Evolutionary conservation across 352 stramenopile genomes (phyloP), one percentile per base, ranked within the genome.

Genomic region (Phytophthora pini): DNA sequence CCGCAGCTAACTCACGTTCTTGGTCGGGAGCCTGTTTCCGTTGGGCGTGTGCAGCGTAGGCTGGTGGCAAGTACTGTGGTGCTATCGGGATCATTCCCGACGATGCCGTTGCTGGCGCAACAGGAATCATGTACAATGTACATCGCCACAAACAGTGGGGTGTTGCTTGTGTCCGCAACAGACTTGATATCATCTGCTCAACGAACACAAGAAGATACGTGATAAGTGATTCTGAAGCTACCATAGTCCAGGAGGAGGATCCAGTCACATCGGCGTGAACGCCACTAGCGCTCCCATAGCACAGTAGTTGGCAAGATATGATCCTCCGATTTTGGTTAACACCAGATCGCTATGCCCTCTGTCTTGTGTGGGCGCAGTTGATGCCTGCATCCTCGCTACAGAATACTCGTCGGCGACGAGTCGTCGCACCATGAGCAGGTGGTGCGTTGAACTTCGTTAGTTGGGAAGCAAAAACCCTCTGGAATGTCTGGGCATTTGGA

Each of bases 291-390:
- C 76, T 53, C 79, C 79, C 46, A 74, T 69, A 9, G 74, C 68
- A 43, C 61, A 71, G 62, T 83, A 85, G 65, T 88, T 88, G 20
- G 79, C 70, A 20, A 88, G 68, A 47, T 74, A 88, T 44, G 79
- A 88, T 34, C 73, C 65, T 64, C 66, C 68, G n/a, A 88, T 84
- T 17, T 17, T 17, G 17, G 17, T 17, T 17, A 17, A 17, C 17
- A 17, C 17, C 17, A 17, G 17, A 17, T 17, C 17, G 17, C 17
- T 17, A 17, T 17, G 17, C 17, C 17, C 17, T 17, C 17, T 17
- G 17, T 17, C 17, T 17, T 17, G 17, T 17, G 17, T 17, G 17
- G 17, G 17, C 17, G 0, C 17, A 17, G 17, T 17, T 17, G 17
- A 17, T 17, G 17, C 17, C 17, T 17, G 17, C 17, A 17, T 17